Percentiles rank a stretch among this genome's conserved stretches.
Evolutionary conservation across 768 basidiomycete species (phyloP).

Genomic region (Amanita molliuscula): DNA sequence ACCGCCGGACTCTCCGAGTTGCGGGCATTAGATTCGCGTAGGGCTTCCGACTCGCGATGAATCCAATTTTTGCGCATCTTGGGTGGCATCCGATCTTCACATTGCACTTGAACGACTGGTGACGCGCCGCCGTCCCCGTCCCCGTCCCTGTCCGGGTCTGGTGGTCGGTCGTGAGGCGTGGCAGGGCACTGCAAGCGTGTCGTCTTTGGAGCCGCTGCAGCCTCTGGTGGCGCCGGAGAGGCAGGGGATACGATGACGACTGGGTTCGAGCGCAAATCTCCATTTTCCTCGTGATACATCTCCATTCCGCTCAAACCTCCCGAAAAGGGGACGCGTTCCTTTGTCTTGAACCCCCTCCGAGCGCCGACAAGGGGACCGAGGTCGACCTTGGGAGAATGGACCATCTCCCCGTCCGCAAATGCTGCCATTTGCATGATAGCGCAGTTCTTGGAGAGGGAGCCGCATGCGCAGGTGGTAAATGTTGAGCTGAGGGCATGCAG

Average conservation of each 20-base stretch:
- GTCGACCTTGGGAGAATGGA: constrained; percentile 22
- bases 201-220: not conserved
- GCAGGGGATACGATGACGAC: not conserved
- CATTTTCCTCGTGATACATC: constrained; percentile 19
- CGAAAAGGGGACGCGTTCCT: constrained; percentile 42
- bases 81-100: constrained; percentile 42
- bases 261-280: not conserved
- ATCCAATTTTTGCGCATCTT: constrained; percentile 52
- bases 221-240: not conserved
- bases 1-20: not conserved
- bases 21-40: constrained; percentile 11
- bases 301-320: constrained; percentile 61
- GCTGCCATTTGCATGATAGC: constrained; percentile 52
- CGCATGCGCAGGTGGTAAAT: constrained; percentile 70
- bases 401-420: constrained; percentile 33
- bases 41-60: constrained; percentile 17
- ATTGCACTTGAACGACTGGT: not conserved
- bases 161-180: constrained; percentile 7
- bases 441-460: constrained; percentile 50
- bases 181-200: not conserved
- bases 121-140: constrained; percentile 3
- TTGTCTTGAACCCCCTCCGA: constrained; percentile 51
- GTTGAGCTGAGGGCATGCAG: constrained; percentile 60
- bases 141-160: constrained; percentile 6
- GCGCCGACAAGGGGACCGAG: constrained; percentile 56